These are phyloP conservation scores for Fusarium sp. DNA, from an alignment of 2,329 filamentous ascomycete genomes.

Conservation along the genomic window DNA sequence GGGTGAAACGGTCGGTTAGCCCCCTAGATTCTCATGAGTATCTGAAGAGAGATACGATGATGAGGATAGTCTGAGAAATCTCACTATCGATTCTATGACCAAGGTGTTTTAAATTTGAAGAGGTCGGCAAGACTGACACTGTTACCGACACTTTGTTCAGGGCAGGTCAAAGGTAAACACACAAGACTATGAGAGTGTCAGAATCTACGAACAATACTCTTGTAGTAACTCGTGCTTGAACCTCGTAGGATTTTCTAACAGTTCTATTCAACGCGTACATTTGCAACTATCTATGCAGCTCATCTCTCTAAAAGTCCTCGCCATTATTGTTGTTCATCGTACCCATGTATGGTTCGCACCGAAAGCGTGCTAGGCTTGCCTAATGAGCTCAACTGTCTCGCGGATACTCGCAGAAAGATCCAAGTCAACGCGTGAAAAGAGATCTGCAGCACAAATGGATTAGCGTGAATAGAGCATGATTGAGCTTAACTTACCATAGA, in stretches of 20 bases:
- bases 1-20: not conserved
- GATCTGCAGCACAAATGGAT: not conserved
- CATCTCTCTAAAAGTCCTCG: not conserved
- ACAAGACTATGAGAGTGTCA: not conserved
- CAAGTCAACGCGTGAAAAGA: not conserved
- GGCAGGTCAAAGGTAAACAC: not conserved
- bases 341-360: not conserved
- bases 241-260: not conserved
- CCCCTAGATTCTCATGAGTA: not conserved
- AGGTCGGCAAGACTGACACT: no score
- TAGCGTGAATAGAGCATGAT: not conserved
- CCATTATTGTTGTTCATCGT: not conserved
- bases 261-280: not conserved
- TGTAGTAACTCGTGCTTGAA: no score
- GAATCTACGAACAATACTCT: no score
- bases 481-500: not conserved
- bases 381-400: not conserved
- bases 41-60: no score
- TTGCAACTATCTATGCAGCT: no score
- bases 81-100: no score
- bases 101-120: no score
- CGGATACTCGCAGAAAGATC: not conserved
- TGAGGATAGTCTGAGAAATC: no score
- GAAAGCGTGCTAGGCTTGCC: not conserved
- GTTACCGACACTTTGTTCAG: no score